Evolutionary conservation across 2,329 filamentous ascomycete species (phyloP).

Genomic region (Stagonosporopsis tanaceti): DNA sequence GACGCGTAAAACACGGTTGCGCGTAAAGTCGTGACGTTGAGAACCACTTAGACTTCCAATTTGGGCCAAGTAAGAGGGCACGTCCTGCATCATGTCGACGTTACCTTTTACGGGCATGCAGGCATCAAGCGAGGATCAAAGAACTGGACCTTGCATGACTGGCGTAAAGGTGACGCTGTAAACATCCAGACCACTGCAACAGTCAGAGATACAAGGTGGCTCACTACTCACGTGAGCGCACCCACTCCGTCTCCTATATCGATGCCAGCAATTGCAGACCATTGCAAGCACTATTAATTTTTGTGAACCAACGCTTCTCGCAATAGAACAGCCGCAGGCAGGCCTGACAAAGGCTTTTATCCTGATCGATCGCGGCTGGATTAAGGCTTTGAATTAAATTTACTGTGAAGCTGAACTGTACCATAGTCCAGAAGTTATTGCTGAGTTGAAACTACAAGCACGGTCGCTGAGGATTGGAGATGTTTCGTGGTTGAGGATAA

Average conservation of each 20-base stretch:
- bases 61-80: background rate
- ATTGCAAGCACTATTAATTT: too few relatives aligned
- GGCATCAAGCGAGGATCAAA: background rate
- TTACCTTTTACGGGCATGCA: background rate
- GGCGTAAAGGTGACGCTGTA: too few relatives aligned
- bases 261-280: background rate
- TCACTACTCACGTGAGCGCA: background rate
- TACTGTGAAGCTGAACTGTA: too few relatives aligned
- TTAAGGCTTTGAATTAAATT: too few relatives aligned
- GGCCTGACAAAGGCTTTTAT: too few relatives aligned
- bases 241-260: background rate
- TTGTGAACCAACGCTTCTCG: too few relatives aligned
- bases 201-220: background rate
- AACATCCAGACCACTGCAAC: background rate
- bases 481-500: background rate
- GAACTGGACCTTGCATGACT: background rate
- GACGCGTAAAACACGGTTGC: conserved; percentile 30
- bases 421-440: too few relatives aligned
- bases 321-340: too few relatives aligned
- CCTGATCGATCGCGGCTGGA: too few relatives aligned
- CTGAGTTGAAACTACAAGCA: too few relatives aligned
- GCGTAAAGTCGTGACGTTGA: conserved; percentile 31
- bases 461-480: too few relatives aligned
- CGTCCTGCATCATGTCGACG: conserved; percentile 7
- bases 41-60: conserved; percentile 19